These are phyloP conservation scores for Taiozyma onychis DNA, from an alignment of 1,139 yeast species.

Conservation along the genomic window DNA sequence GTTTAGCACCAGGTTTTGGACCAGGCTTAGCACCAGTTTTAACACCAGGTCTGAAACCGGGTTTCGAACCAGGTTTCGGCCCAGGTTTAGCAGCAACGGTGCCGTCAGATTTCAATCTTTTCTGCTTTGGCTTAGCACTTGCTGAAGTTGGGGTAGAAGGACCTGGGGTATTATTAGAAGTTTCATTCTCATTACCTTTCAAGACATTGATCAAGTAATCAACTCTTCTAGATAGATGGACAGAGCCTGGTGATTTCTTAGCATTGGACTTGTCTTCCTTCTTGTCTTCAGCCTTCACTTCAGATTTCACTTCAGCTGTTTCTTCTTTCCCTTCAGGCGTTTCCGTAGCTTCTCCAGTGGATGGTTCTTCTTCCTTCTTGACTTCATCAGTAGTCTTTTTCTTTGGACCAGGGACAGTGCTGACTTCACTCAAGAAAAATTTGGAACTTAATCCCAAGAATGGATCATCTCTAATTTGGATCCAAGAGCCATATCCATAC, in stretches of 20 bases:
- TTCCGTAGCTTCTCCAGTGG: slow-evolving; percentile 1
- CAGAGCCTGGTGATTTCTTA: slow-evolving; percentile 84
- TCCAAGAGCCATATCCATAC: slow-evolving; percentile 97
- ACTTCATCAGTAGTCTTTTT: slow-evolving; percentile 15
- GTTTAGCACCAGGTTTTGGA: slow-evolving; percentile 2
- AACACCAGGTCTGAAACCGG: slow-evolving; percentile 1
- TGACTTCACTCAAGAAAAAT: slow-evolving; percentile 52
- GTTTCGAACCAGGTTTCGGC: slow-evolving; percentile 9
- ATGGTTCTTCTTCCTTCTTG: slow-evolving; percentile 9
- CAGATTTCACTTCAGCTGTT: slow-evolving; percentile 3
- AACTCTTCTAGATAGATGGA: slow-evolving; percentile 89
- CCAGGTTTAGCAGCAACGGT: slow-evolving; percentile 3
- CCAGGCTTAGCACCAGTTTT: slow-evolving; percentile 8
- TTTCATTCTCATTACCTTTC: slow-evolving; percentile 44
- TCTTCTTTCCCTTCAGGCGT: background rate
- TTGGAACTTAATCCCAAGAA: slow-evolving; percentile 81
- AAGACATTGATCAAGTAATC: slow-evolving; percentile 77
- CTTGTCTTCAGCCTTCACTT: slow-evolving; percentile 8
- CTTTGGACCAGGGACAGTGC: slow-evolving; percentile 12
- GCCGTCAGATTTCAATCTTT: slow-evolving; percentile 19
- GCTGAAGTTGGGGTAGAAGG: slow-evolving; percentile 18
- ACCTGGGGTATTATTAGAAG: slow-evolving; percentile 21
- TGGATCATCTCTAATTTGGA: slow-evolving; percentile 92
- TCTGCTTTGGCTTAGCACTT: slow-evolving; percentile 17
- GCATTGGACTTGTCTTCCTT: slow-evolving; percentile 6